Evolutionary conservation across 2,329 filamentous ascomycete genomes (phyloP), one percentile per base, ranked within the genome.

Genomic region (Diaporthe sp.): DNA sequence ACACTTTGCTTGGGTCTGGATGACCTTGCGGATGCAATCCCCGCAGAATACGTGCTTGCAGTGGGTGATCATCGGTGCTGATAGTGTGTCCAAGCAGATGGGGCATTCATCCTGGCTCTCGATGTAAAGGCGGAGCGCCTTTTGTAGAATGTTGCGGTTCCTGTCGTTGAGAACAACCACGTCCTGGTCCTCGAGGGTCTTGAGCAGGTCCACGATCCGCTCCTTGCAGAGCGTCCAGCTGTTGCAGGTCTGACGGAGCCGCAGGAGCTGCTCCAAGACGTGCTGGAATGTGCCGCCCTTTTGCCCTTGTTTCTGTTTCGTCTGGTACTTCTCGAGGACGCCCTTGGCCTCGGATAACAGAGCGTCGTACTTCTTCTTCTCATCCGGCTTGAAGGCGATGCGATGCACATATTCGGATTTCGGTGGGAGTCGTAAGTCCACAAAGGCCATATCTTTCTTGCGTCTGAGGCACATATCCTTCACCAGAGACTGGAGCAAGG

Each of bases 361-460:
- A 47, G 91, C 91, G 51, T 94, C 90, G 80, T 97, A 98, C 83
- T 94, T 94, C 78, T 92, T 89, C 77, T 91, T 88, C 81, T 97
- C 95, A 47, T 95, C 91, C 0, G 90, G 83, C 56, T 92, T 89
- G 79, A 97, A 95, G 12, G 91, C 87, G 77, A 97, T 91, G 12
- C 90, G 90, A 78, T 97, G 92, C 8, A 97, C 87, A 77, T 93
- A 95, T 80, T 96, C 94, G 1, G 91, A 92, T 79, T 97, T 91
- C 19, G 91, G 86, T 0, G 95, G 95, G 12, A 97, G 87, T 76
- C 92, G 93, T 27, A 97, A 85, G 77, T 97, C 94, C 70, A 98
- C 90, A 79, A 97, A 97, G 7, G 89, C 88, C 95, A 98, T 97
- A 72, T 96, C 92, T 81, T 98, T 98, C 82, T 92, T 93, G 50